Conservation (phyloP, 2,329 filamentous ascomycete genomes). For the Sporothrix dimorphospora region DNA sequence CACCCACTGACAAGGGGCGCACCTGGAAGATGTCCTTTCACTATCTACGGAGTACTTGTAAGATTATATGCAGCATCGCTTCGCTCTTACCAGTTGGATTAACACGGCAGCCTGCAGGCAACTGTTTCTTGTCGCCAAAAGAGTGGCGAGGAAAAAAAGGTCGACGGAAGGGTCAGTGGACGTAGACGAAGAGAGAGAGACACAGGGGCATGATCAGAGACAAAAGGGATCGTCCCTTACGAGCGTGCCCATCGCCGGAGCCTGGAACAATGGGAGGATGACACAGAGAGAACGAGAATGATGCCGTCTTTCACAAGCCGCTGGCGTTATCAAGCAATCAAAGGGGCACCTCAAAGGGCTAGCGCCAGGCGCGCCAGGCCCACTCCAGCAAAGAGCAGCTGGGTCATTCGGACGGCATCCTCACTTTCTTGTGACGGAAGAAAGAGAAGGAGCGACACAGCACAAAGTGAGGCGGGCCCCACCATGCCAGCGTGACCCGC, state of each 20-base stretch:
- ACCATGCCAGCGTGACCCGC: slow-evolving; percentile 18
- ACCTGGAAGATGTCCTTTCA: background rate
- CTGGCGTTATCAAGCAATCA: slow-evolving; percentile 20
- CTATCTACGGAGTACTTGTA: background rate
- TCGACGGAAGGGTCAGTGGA: background rate
- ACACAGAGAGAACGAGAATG: slow-evolving; percentile 19
- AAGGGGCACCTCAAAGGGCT: background rate
- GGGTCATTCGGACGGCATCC: slow-evolving; percentile 17
- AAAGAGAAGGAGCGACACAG: slow-evolving; percentile 8
- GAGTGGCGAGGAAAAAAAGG: background rate
- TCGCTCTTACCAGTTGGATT: background rate
- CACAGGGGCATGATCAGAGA: slow-evolving; percentile 3
- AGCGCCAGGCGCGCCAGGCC: slow-evolving; percentile 1
- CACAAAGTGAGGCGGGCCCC: slow-evolving; percentile 3
- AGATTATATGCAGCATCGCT: background rate
- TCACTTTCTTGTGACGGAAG: background rate
- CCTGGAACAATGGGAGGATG: slow-evolving; percentile 18
- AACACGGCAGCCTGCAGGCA: slow-evolving; percentile 24
- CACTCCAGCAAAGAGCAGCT: background rate
- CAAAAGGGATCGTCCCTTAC: background rate
- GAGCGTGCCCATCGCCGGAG: background rate
- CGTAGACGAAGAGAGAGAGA: background rate
- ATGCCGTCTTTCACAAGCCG: slow-evolving; percentile 22
- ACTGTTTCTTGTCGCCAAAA: background rate
- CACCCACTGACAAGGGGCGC: background rate